Evolutionary conservation across 176 grass and related monocot genomes (phyloP).

Genomic region (Carex littledalei): DNA sequence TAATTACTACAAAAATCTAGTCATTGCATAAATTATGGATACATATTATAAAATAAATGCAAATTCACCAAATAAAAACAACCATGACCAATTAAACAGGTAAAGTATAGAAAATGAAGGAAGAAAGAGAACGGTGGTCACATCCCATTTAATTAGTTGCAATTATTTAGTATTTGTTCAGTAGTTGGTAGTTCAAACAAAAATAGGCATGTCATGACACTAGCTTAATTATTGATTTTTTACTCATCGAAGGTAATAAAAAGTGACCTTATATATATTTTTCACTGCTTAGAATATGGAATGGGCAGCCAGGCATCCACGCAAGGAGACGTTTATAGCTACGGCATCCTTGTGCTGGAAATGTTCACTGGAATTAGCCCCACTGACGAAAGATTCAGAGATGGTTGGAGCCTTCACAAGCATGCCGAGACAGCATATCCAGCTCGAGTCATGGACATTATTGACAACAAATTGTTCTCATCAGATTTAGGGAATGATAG

Average conservation of each 20-base stretch:
- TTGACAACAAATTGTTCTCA: background rate
- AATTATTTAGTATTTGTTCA: background rate
- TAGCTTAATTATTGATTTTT: background rate
- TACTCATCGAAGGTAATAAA: background rate
- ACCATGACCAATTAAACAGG: background rate
- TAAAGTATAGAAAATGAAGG: background rate
- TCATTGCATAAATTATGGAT: background rate
- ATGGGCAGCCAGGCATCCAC: slow-evolving; percentile 15
- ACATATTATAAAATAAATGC: background rate
- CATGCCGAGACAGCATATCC: background rate
- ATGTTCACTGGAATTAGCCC: slow-evolving; percentile 44
- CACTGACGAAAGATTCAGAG: slow-evolving; percentile 29
- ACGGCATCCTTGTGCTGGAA: slow-evolving; percentile 50
- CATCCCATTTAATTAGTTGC: background rate
- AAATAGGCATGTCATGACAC: background rate
- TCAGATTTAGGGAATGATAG: background rate
- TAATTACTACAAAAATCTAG: background rate
- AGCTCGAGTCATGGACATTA: background rate
- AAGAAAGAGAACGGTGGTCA: background rate
- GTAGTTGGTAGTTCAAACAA: background rate
- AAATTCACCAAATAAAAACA: background rate
- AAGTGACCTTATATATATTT: background rate
- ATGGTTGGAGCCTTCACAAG: slow-evolving; percentile 23
- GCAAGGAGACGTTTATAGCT: slow-evolving; percentile 41
- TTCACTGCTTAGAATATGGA: slow-evolving; percentile 7